phyloP scores from a whole-genome alignment of 768 basidiomycete species.

The Mycena pura region DNA sequence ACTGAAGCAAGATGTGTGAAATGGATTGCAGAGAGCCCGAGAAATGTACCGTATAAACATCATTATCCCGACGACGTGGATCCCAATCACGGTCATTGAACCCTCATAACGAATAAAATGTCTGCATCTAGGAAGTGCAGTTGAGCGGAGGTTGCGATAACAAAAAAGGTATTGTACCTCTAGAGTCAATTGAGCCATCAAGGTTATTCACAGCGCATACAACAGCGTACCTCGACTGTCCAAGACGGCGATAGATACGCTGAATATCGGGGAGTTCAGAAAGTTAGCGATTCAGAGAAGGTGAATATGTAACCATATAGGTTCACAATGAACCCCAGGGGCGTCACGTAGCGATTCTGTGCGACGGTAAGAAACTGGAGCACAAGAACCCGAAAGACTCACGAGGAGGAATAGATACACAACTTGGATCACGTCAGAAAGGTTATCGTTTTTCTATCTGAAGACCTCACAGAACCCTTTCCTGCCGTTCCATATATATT shows the following conservation, averaged over 20 bases:
- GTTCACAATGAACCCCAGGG: constrained; percentile 67
- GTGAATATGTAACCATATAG: constrained; percentile 45
- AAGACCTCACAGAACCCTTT: constrained; percentile 52
- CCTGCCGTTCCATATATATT: constrained; percentile 58
- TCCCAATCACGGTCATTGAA: constrained; percentile 58
- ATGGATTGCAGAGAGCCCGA: background rate
- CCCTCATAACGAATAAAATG: constrained; percentile 61
- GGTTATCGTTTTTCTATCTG: background rate
- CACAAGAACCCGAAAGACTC: constrained; percentile 12
- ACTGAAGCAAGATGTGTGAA: background rate
- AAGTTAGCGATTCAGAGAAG: background rate
- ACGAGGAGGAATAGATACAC: constrained; percentile 53
- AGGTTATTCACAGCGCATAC: background rate
- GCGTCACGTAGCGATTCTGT: constrained; percentile 71
- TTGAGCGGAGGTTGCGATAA: background rate
- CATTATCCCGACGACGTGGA: constrained; percentile 60
- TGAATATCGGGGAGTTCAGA: constrained; percentile 17
- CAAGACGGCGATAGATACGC: constrained; percentile 52
- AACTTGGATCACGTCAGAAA: constrained; percentile 29
- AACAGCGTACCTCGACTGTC: constrained; percentile 42
- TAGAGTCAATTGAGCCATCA: background rate
- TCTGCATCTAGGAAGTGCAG: constrained; percentile 40
- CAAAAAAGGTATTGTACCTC: constrained; percentile 4
- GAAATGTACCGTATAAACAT: constrained; percentile 56
- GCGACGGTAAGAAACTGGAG: background rate